Conservation (phyloP, 495 filamentous ascomycete genomes). For the Xylaria intraflava region DNA sequence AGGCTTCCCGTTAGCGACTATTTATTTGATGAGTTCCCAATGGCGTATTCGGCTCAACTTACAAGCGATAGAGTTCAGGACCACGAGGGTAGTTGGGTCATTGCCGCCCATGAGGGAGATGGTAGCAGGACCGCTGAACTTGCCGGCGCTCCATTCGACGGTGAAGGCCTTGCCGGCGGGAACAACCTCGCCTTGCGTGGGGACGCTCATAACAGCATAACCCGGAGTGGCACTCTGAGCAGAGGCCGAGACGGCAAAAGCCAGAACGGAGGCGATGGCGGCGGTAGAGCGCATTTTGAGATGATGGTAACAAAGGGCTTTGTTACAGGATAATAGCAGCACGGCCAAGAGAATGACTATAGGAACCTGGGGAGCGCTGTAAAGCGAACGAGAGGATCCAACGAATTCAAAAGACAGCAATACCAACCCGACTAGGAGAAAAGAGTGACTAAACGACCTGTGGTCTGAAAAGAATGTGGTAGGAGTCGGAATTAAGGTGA, state of each 20-base stretch:
- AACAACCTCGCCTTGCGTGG: constrained; percentile 28
- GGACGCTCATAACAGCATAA: constrained; percentile 36
- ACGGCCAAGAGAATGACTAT: too few species aligned
- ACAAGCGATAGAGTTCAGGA: constrained; percentile 33
- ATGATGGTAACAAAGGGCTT: not conserved
- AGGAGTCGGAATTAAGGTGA: too few species aligned
- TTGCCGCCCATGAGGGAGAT: constrained; percentile 39
- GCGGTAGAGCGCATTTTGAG: constrained; percentile 39
- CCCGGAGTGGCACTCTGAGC: constrained; percentile 33
- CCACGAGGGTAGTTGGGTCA: constrained; percentile 18
- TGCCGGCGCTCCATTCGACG: constrained; percentile 23
- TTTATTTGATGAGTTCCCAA: not conserved
- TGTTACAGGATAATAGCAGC: too few species aligned
- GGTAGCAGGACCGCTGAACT: constrained; percentile 20
- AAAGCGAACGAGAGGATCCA: too few species aligned
- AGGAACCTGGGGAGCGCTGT: too few species aligned
- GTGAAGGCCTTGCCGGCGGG: constrained; percentile 34
- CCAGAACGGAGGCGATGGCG: constrained; percentile 36
- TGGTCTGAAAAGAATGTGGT: too few species aligned
- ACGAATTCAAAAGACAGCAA: too few species aligned
- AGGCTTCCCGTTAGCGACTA: constrained; percentile 15
- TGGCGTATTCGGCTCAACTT: constrained; percentile 19
- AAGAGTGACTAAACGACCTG: too few species aligned
- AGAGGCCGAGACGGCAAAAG: constrained; percentile 34
- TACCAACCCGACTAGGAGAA: too few species aligned